Evolutionary conservation across 2,329 filamentous ascomycete species (phyloP), one percentile per base, ranked within the genome.

Genomic region (Sordariomycetes sp.): DNA sequence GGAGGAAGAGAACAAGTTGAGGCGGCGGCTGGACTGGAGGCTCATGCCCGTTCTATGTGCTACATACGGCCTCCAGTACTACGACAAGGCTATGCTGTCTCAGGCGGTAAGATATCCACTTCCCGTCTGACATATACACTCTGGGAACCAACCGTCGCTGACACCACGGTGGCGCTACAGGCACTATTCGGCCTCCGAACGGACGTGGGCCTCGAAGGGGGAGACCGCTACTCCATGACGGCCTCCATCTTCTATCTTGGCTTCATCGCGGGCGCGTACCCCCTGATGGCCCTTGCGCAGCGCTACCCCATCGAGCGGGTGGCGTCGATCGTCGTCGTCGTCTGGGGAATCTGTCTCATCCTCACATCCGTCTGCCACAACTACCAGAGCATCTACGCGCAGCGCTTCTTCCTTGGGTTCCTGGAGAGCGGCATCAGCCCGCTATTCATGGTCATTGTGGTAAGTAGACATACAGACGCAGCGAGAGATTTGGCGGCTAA

Each of bases 361-460:
- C 56, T 64, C 69, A 24, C 75, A 71, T 1, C 74, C 74, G 0
- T 69, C 69, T 1, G 71, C 67, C 15, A 64, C 64, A 71, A 69
- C 57, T 78, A 76, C 56, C 68, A 66, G 0, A 72, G 72, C 0
- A 64, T 78, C 17, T 71, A 71, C 0, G 65, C 71, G 0, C 74
- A 71, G 48, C 70, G 75, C 0, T 74, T 76, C 57, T 63, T 78
- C 2, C 64, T 78, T 0, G 76, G 76, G 1, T 60, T 71, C 0
- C 75, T 78, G 20, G 76, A 78, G 62, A 72, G 74, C 0, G 70
- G 72, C 0, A 74, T 78, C 8, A 76, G 74, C 0, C 74, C 76
- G 0, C 72, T 72, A 13, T 76, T 77, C 56, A 76, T 77, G 70
- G 70, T 78, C 67, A 73, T 77, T 36, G 71, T 77, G 67, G 70